Percentiles rank a stretch among this genome's conserved stretches.
These are phyloP conservation scores for Mrakia frigida DNA, from an alignment of 768 basidiomycete genomes.

Conservation along the genomic window DNA sequence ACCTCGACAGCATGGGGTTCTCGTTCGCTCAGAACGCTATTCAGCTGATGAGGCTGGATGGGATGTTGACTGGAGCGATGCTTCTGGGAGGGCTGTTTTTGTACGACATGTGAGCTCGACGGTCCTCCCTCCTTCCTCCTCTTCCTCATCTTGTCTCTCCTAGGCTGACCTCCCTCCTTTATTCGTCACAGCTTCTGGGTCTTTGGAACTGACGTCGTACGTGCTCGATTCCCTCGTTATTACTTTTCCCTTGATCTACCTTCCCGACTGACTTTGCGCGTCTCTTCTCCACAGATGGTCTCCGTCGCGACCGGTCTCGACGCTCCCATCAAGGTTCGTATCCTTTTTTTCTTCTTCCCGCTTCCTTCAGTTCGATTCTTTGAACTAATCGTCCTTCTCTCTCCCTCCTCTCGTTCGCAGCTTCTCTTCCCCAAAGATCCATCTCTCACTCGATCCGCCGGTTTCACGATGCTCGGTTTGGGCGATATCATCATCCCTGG, in stretches of 20 bases:
- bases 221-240: slow-evolving; percentile 46
- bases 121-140: not conserved
- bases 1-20: slow-evolving; percentile 47
- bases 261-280: not conserved
- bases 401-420: not conserved
- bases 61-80: slow-evolving; percentile 78
- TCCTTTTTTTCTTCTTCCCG: not conserved
- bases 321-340: slow-evolving; percentile 76
- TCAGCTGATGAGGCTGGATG: slow-evolving; percentile 74
- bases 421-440: slow-evolving; percentile 69
- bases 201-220: slow-evolving; percentile 60
- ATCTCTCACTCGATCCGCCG: slow-evolving; percentile 50
- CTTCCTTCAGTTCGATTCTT: not conserved
- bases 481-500: slow-evolving; percentile 37
- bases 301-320: slow-evolving; percentile 85
- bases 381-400: not conserved
- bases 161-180: not conserved
- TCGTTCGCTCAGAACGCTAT: slow-evolving; percentile 79
- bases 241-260: not conserved
- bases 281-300: slow-evolving; percentile 55
- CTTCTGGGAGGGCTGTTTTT: slow-evolving; percentile 78
- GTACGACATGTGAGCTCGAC: slow-evolving; percentile 59
- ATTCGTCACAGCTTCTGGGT: slow-evolving; percentile 46
- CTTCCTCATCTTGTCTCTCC: not conserved
- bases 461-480: slow-evolving; percentile 84